Conservation (phyloP, 257 asterid species). For the Petunia axillaris region DNA sequence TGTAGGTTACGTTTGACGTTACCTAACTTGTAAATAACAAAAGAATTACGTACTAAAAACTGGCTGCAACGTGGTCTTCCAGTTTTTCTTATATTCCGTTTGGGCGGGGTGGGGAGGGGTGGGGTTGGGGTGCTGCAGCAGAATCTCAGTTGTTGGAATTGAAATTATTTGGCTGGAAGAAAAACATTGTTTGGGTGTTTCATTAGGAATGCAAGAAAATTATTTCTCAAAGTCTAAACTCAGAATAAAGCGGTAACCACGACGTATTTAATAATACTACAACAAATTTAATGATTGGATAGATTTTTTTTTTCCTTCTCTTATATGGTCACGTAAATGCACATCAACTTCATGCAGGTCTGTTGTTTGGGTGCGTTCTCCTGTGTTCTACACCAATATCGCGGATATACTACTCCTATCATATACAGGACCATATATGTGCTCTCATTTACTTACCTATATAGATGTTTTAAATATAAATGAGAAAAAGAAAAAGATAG, state of each 20-base stretch:
- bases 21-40: slow-evolving; percentile 13
- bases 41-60: background rate
- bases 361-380: background rate
- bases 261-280: too few relatives aligned
- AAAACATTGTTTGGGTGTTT: background rate
- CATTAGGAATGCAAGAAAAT: background rate
- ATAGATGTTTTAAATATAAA: too few relatives aligned
- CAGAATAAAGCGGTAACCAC: background rate
- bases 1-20: background rate
- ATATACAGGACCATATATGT: too few relatives aligned
- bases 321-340: slow-evolving; percentile 3
- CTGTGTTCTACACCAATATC: background rate
- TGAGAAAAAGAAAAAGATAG: background rate
- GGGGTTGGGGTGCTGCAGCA: background rate
- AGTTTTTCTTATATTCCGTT: background rate
- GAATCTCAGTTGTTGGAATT: background rate
- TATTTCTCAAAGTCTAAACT: background rate
- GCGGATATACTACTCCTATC: too few relatives aligned
- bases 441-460: too few relatives aligned
- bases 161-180: background rate
- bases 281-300: slow-evolving; percentile 1
- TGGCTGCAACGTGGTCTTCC: background rate
- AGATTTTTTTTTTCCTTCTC: background rate
- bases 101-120: background rate
- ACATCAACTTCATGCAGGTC: background rate